Percentiles rank a stretch among this genome's conserved stretches.
phyloP scores from a whole-genome alignment of 768 basidiomycete species.

The Termitomyces sp. region DNA sequence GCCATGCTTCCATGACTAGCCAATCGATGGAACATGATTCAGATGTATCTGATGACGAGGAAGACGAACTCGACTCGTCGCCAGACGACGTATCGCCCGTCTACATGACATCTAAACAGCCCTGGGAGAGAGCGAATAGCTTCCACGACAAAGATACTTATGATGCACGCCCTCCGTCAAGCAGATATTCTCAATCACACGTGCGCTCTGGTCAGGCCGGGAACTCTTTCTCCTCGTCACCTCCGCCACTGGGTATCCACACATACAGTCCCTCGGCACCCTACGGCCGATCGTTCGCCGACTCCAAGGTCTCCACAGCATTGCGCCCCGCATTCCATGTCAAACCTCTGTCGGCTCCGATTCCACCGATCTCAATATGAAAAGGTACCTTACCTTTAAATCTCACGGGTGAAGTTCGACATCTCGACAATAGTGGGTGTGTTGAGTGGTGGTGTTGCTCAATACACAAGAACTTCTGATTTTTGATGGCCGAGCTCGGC shows the following conservation, averaged over 20 bases:
- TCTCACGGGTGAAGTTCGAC: no score
- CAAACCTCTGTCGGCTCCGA: not conserved
- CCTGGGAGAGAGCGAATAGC: not conserved
- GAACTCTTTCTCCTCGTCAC: constrained; percentile 13
- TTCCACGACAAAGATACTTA: not conserved
- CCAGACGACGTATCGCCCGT: constrained; percentile 10
- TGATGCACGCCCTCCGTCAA: not conserved
- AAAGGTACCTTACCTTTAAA: no score
- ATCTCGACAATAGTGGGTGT: not conserved
- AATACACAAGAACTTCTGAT: not conserved
- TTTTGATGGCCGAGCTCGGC: not conserved
- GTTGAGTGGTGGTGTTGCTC: not conserved
- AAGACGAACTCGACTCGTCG: constrained; percentile 17
- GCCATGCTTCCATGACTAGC: constrained; percentile 15
- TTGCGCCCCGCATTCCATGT: constrained; percentile 27
- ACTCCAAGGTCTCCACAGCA: constrained; percentile 28
- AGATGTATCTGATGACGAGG: constrained; percentile 19
- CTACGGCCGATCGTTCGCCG: constrained; percentile 23
- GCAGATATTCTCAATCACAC: constrained; percentile 11
- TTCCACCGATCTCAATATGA: not conserved
- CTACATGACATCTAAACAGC: not conserved
- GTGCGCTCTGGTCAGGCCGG: constrained; percentile 13
- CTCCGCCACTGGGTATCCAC: constrained; percentile 11
- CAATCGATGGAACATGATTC: constrained; percentile 21
- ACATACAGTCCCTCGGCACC: constrained; percentile 26